phyloP scores from a whole-genome alignment of 1,284 basidiomycete genomes.

The Ustilago bromivora region DNA sequence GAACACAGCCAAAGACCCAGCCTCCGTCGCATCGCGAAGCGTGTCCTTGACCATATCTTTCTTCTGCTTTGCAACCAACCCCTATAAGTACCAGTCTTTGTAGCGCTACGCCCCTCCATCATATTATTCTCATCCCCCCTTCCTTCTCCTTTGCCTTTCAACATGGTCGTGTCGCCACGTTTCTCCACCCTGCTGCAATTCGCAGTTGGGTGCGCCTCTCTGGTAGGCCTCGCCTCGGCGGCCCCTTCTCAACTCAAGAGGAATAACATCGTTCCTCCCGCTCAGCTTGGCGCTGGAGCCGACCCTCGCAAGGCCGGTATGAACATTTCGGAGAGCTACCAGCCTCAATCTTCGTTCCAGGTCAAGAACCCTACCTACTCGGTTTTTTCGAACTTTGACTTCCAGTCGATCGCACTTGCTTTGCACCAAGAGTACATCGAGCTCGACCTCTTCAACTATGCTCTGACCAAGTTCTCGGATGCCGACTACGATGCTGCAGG shows the following conservation, averaged over 20 bases:
- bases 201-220: conserved; percentile 16
- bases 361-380: conserved; percentile 44
- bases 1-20: not conserved
- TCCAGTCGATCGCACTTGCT: conserved; percentile 51
- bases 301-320: conserved; percentile 36
- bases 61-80: not conserved
- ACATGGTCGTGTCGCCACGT: conserved; percentile 10
- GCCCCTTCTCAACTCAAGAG: conserved; percentile 21
- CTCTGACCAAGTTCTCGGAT: conserved; percentile 52
- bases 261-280: conserved; percentile 23
- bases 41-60: not conserved
- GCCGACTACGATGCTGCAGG: conserved; percentile 51
- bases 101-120: not conserved
- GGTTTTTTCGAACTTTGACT: conserved; percentile 54
- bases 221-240: conserved; percentile 18
- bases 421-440: conserved; percentile 61
- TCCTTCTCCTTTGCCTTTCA: not conserved
- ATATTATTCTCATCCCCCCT: not conserved
- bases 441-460: conserved; percentile 62
- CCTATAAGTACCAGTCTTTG: not conserved
- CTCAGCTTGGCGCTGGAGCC: conserved; percentile 31
- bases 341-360: conserved; percentile 37
- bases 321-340: conserved; percentile 45
- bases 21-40: not conserved
- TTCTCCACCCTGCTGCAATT: conserved; percentile 12